Evolutionary conservation across 345 rosid species (phyloP).

Genomic region (Bruguiera gymnorhiza): DNA sequence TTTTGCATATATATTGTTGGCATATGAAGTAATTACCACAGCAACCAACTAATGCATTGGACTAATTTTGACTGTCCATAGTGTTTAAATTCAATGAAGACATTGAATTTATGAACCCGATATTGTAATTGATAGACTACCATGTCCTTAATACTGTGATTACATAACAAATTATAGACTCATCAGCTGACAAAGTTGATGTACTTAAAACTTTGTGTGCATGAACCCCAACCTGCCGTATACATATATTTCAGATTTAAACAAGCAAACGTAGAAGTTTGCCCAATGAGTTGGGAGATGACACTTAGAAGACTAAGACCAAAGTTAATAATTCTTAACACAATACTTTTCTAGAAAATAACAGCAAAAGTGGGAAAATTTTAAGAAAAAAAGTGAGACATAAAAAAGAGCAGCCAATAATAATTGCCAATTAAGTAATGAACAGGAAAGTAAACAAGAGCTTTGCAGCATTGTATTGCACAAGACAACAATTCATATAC

Average conservation of each 20-base stretch:
- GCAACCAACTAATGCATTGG: not conserved
- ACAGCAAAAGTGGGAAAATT: too few species aligned
- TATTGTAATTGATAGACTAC: not conserved
- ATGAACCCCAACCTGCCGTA: too few species aligned
- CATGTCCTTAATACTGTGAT: not conserved
- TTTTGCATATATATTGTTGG: too few species aligned
- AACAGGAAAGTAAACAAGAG: slow-evolving; percentile 5
- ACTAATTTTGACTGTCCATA: not conserved
- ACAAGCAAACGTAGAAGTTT: too few species aligned
- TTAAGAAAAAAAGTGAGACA: too few species aligned
- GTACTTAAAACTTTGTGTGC: too few species aligned
- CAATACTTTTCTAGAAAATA: too few species aligned
- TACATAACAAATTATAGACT: not conserved
- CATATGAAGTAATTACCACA: not conserved
- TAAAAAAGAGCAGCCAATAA: not conserved
- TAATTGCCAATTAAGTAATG: not conserved
- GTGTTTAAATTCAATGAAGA: not conserved
- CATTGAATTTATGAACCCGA: not conserved
- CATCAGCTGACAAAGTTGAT: not conserved
- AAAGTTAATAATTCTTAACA: too few species aligned
- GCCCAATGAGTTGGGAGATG: too few species aligned
- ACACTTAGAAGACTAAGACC: too few species aligned
- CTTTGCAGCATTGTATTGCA: slow-evolving; percentile 34
- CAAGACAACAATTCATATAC: slow-evolving; percentile 35
- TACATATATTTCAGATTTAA: too few species aligned